Evolutionary conservation across 2,329 filamentous ascomycete genomes (phyloP), one percentile per base, ranked within the genome.

Genomic region (Fusarium nodosum): DNA sequence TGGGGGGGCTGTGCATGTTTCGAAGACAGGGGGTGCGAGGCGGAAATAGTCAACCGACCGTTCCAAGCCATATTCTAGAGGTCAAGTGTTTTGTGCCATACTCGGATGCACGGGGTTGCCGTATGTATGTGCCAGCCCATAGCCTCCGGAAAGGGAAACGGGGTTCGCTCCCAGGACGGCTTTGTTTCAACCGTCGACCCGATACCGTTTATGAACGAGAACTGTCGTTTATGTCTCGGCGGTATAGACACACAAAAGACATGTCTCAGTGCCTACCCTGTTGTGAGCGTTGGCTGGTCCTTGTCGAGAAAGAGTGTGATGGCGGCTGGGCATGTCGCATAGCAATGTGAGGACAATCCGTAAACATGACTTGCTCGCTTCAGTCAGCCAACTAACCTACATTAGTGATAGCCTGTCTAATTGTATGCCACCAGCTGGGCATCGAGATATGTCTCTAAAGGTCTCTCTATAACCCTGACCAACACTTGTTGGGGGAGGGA

Each of bases 161-260:
- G 39, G 33, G 42, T 53, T 55, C 52, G 46, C 13, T 24, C 57
- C 67, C 46, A 45, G 63, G 44, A 57, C 56, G 34, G 52, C 24
- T 54, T 46, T 71, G 63, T 70, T 70, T 71, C 58, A 68, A 64
- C 11, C 22, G 12, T 16, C 34, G 42, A 55, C 26, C 45, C 46
- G 47, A 60, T 45, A 38, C 54, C 51, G 51, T 68, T 56, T 22
- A 41, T 56, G 45, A 34, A 53, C 20, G 48, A 42, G 36, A 24
- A 41, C 18, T 46, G 41, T 41, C 57, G 45, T 55, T 67, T 64
- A 59, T 66, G 62, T 57, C 22, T 42, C 55, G 41, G 47, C 41
- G 36, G 46, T 24, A 47, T 42, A 55, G 47, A 52, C 54, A 61
- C 22, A 38, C 50, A 53, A 18, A 33, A 48, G 42, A 48, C 30